Conservation (phyloP, 306 rosid genomes). For the apple (Malus domestica) region ASM211411v1 NC_041793.1:1457501-1458000, state of each 20-base stretch:
- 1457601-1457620: not conserved
- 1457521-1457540: too few species aligned
- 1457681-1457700: too few species aligned
- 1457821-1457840: constrained; percentile 94
- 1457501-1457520: too few species aligned
- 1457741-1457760: too few species aligned
- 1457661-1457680: too few species aligned
- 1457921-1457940: constrained; percentile 93
- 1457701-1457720: too few species aligned
- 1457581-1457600: not conserved
- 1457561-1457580: not conserved
- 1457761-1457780: too few species aligned
- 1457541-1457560: too few species aligned
- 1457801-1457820: constrained; percentile 79
- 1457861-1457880: constrained; percentile 92
- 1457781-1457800: not conserved
- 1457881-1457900: constrained; percentile 93
- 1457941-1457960: constrained; percentile 67
- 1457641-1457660: too few species aligned
- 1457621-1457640: not conserved
- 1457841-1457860: constrained; percentile 99
- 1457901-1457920: constrained; percentile 96
- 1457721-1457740: too few species aligned
- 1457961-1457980: constrained; percentile 95
- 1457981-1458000: constrained; percentile 81